Conservation (phyloP, 2,329 filamentous ascomycete species). For the Microascus cirrosus region DNA sequence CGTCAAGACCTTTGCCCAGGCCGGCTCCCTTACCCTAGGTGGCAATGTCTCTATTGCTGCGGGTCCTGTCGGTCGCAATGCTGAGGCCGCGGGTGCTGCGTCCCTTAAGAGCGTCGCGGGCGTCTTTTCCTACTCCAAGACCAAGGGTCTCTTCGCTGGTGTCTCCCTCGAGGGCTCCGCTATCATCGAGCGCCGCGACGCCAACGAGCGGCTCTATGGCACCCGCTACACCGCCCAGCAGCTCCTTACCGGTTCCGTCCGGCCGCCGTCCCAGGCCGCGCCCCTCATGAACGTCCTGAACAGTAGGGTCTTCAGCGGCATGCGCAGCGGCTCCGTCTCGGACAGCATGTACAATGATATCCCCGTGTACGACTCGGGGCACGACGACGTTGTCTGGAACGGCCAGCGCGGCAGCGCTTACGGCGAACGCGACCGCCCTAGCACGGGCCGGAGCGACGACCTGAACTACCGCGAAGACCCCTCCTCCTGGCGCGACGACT, state of each 20-base stretch:
- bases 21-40: slow-evolving; percentile 81
- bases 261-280: slow-evolving; percentile 69
- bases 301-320: slow-evolving; percentile 71
- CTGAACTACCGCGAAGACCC: slow-evolving; percentile 16
- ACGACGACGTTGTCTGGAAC: slow-evolving; percentile 79
- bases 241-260: slow-evolving; percentile 67
- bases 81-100: slow-evolving; percentile 88
- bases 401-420: slow-evolving; percentile 39
- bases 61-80: slow-evolving; percentile 86
- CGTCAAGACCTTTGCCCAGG: slow-evolving; percentile 88
- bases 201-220: slow-evolving; percentile 93
- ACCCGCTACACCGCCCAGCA: slow-evolving; percentile 70
- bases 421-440: slow-evolving; percentile 46
- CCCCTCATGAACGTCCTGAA: slow-evolving; percentile 79
- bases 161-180: slow-evolving; percentile 89
- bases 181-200: slow-evolving; percentile 88
- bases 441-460: slow-evolving; percentile 45
- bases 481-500: neutral
- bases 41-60: slow-evolving; percentile 95
- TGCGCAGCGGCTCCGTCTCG: slow-evolving; percentile 30
- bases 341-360: slow-evolving; percentile 86
- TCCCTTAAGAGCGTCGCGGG: slow-evolving; percentile 82
- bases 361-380: slow-evolving; percentile 74
- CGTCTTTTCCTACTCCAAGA: slow-evolving; percentile 96
- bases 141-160: slow-evolving; percentile 91